Conservation (phyloP, 768 basidiomycete genomes). For the Suillus fuscotomentosus region DNA sequence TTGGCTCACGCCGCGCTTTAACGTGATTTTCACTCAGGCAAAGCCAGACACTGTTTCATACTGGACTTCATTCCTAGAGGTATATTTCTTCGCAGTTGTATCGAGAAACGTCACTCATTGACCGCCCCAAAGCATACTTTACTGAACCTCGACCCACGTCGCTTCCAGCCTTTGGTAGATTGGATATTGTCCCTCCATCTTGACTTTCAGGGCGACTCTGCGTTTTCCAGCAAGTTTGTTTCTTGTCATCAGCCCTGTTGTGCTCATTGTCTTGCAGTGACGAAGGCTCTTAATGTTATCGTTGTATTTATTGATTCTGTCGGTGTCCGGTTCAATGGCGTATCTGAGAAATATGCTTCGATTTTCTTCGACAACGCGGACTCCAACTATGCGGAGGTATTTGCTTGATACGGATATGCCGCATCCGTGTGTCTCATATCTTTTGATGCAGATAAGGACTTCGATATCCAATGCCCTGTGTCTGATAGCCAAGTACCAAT, state of each 20-base stretch:
- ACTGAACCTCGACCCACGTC: slow-evolving; percentile 75
- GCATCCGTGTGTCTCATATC: background rate
- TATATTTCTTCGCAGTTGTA: slow-evolving; percentile 3
- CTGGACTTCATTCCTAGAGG: slow-evolving; percentile 67
- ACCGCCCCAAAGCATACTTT: slow-evolving; percentile 44
- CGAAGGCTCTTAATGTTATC: slow-evolving; percentile 68
- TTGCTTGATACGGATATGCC: slow-evolving; percentile 3
- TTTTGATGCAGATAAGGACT: slow-evolving; percentile 53
- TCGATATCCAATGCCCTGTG: slow-evolving; percentile 68
- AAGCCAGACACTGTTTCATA: slow-evolving; percentile 82
- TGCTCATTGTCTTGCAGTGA: slow-evolving; percentile 48
- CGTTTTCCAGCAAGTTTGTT: slow-evolving; percentile 69
- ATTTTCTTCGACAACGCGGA: slow-evolving; percentile 74
- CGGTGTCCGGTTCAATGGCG: slow-evolving; percentile 62
- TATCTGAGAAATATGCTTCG: slow-evolving; percentile 66
- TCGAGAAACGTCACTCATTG: slow-evolving; percentile 7
- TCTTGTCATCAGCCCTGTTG: background rate
- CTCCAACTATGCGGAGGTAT: slow-evolving; percentile 84
- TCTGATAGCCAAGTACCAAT: slow-evolving; percentile 55
- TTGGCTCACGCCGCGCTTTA: slow-evolving; percentile 65
- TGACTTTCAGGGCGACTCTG: slow-evolving; percentile 83
- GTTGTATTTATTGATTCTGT: slow-evolving; percentile 65
- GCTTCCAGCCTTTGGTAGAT: slow-evolving; percentile 67
- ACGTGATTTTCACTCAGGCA: slow-evolving; percentile 67
- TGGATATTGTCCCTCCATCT: slow-evolving; percentile 76